Evolutionary conservation across 768 basidiomycete genomes (phyloP), one percentile per base, ranked within the genome.

Genomic region (Collybiopsis confluens): DNA sequence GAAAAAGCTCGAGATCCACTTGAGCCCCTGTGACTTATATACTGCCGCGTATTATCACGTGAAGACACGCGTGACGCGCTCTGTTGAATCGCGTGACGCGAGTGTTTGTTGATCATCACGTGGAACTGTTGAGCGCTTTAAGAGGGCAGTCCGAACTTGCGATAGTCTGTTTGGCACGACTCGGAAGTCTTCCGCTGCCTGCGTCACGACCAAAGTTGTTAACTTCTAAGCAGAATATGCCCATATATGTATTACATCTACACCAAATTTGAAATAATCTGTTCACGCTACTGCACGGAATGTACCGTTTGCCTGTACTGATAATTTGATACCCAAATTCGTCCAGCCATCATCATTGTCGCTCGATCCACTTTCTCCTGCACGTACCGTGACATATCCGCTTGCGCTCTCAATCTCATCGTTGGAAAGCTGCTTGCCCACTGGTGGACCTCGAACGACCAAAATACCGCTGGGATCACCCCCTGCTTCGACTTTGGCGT

Each of bases 371-470:
- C 44, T 56, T 26, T 54, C 41, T 13, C 38, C 37, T 10, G 61
- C 61, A 7, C 63, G 66, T 26, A 74, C 67, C 38, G 65, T 65
- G 6, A 73, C 75, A 56, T 69, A 72, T 26, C 43, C 50, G 18
- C 50, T 52, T 8, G 37, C 10, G 18, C n/a, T 52, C 15, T 52
- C 50, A 24, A 43, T 30, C 10, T 75, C 79, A 30, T 71, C 70
- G 38, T 66, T 62, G 23, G 68, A 68, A 11, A 85, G 62, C 18
- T 76, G 61, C 56, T 73, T 76, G 15, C 87, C 87, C 18, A 94
- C 80, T 1, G 85, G 74, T 2, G 92, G 91, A 3, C 92, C 92
- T 8, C 88, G 76, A 11, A 90, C 76, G 33, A 78, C 54, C 42
- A 92, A 68, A 23, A 65, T 62, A 1, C 90, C 91, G 6, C 63